Conservation (phyloP, 2,329 filamentous ascomycete species). For the Ascochyta fabae region DNA sequence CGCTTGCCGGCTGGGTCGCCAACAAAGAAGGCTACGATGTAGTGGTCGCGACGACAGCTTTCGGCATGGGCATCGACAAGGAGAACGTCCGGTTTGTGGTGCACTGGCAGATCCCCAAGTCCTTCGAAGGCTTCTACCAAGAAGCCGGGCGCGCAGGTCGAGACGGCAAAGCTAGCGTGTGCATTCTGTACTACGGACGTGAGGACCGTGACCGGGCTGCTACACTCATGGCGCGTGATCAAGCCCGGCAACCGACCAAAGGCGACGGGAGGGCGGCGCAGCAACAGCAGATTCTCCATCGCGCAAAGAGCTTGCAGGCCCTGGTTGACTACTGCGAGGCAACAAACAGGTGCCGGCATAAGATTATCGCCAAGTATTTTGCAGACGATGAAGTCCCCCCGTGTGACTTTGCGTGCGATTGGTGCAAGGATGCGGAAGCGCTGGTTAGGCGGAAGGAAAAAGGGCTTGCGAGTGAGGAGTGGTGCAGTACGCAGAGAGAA, state of each 20-base stretch:
- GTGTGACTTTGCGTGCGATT: conserved; percentile 59
- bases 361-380: conserved; percentile 47
- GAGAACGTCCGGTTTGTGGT: conserved; percentile 92
- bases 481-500: conserved; percentile 56
- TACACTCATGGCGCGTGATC: conserved; percentile 56
- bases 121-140: conserved; percentile 95
- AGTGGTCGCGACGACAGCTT: conserved; percentile 93
- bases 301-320: conserved; percentile 56
- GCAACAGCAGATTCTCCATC: conserved; percentile 48
- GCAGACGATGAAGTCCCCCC: conserved; percentile 40
- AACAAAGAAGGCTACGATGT: conserved; percentile 82
- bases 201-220: conserved; percentile 82
- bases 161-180: conserved; percentile 85
- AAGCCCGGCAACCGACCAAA: conserved; percentile 58
- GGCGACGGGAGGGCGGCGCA: conserved; percentile 34
- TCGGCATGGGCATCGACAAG: conserved; percentile 98
- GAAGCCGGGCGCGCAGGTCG: conserved; percentile 91
- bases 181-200: conserved; percentile 88
- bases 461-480: conserved; percentile 57
- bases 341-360: conserved; percentile 74
- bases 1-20: conserved; percentile 73
- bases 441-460: conserved; percentile 53
- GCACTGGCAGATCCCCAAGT: conserved; percentile 93
- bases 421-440: conserved; percentile 53
- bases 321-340: conserved; percentile 84